Evolutionary conservation across 306 rosid genomes (phyloP), one percentile per base, ranked within the genome.

Genomic region (Betula pendula): DNA sequence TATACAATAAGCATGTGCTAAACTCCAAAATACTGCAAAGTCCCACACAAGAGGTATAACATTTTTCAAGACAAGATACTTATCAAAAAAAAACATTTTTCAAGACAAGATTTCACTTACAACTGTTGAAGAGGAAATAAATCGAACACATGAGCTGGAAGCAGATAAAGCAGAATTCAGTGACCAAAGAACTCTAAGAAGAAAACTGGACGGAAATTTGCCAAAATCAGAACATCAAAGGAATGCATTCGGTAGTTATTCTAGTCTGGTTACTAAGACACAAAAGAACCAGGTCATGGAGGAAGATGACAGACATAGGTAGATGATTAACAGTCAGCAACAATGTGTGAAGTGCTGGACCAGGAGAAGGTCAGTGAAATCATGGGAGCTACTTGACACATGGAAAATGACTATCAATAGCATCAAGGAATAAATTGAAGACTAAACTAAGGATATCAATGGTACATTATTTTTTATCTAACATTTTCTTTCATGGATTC

Each of bases 261-360:
- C 58, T 50, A 40, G 31, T 38, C 15, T 25, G 56, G 45, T 19
- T 52, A 22, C 51, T 35, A 67, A 35, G 51, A 51, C 49, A 51
- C 42, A 52, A 71, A 71, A 71, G 38, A 69, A 69, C 35, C 10
- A 69, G 35, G 55, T 45, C 42, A 22, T 69, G 74, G 24, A 45
- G 38, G 53, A 10, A 71, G 75, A 52, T 17, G 24, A 43, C 17
- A 65, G 25, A 13, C 50, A 17, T 38, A 47, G 51, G 49, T 70
- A 72, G 56, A 45, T 33, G 55, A 66, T 33, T 40, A 76, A 70
- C 9, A 40, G 5, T 35, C 63, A 56, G 62, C 0, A 66, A 25
- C 29, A 14, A 50, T 15, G 8, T 69, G 42, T 16, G 45, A 55
- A 55, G 14, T 31, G 31, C 29, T 58, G 15, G 44, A 70, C 53